Evolutionary conservation across 139 green algal genomes (phyloP).

Genomic region (Edaphochlamys debaryana): DNA sequence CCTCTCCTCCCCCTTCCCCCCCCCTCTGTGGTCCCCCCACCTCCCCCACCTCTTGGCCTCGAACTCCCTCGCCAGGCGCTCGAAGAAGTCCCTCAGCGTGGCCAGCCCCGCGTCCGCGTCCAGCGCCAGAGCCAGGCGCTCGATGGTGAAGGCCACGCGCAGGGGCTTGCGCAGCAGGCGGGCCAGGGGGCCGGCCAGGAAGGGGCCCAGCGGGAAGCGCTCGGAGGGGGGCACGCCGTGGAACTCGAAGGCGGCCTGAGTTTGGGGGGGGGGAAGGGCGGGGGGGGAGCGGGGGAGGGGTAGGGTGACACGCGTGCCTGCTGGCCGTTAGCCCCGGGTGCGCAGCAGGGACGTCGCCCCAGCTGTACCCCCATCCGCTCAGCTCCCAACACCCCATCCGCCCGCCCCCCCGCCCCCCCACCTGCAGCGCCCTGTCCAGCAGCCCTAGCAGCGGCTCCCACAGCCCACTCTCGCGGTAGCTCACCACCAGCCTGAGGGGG

Average conservation of each 20-base stretch:
- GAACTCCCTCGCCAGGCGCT: conserved; percentile 67
- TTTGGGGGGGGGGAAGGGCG: background rate
- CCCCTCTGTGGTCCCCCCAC: background rate
- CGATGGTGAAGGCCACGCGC: conserved; percentile 56
- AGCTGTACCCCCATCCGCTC: conserved; percentile 40
- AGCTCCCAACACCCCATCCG: conserved; percentile 8
- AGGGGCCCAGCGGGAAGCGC: conserved; percentile 59
- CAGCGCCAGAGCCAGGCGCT: conserved; percentile 49
- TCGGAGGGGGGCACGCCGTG: conserved; percentile 32
- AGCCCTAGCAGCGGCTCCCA: conserved; percentile 61
- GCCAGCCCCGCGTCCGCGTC: conserved; percentile 70
- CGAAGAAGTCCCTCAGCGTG: conserved; percentile 70
- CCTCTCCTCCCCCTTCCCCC: background rate
- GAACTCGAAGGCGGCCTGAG: conserved; percentile 44
- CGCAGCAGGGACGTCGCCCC: too few species aligned
- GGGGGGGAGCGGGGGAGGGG: background rate
- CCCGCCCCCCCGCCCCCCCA: conserved; percentile 33
- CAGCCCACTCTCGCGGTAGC: conserved; percentile 50
- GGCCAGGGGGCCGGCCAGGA: conserved; percentile 70
- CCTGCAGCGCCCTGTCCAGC: conserved; percentile 54
- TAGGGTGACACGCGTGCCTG: background rate
- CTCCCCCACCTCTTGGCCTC: conserved; percentile 6
- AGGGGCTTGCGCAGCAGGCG: conserved; percentile 75
- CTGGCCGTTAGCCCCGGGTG: too few species aligned
- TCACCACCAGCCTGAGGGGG: conserved; percentile 12